Evolutionary conservation across 1,284 basidiomycete genomes (phyloP), one percentile per base, ranked within the genome.

Genomic region (Inonotus obliquus): DNA sequence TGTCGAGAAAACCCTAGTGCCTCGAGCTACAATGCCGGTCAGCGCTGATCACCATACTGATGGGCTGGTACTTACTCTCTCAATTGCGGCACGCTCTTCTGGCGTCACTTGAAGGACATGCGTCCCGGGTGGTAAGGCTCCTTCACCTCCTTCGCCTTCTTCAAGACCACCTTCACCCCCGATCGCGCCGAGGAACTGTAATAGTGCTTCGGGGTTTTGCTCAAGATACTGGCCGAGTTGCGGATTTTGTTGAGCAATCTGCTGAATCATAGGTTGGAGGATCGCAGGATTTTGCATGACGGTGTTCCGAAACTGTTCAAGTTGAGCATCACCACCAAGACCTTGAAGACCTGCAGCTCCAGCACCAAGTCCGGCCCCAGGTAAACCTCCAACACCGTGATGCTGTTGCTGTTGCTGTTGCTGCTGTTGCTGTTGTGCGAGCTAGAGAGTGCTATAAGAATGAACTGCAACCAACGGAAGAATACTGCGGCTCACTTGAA

Each of bases 1-100:
- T 94, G 81, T 51, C 92, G 81, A 23, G 90, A 75, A 74, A 98
- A 98, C 1, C 95, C 95, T 59, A 98, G 84, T 1, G 79, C 87
- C 74, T 93, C 84, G 64, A 98, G 79, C 90, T 95, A 65, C 13
- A 62, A 63, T 37, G 35, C 60, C 63, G 51, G 61, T 54, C 67
- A 65, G 51, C n/a, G 60, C 54, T 54, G 41, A 44, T 57, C 6
- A 45, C 23, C 21, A 59, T 27, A 55, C 39, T 13, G 19, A 62
- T 14, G 53, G 29, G 57, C 10, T 25, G 37, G 79, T 6, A 35
- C 25, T 29, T 27, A 94, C 93, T 69, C 95, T 80, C 73, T 87
- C 82, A 65, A 98, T 96, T 4, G 94, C 92, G 54, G 83, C 92
- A 58, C 82, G 80, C 74, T 98, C 95, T 65, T 95, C 92, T 53